Evolutionary conservation across 495 filamentous ascomycete genomes (phyloP).

Genomic region (Chaetomium tenue): DNA sequence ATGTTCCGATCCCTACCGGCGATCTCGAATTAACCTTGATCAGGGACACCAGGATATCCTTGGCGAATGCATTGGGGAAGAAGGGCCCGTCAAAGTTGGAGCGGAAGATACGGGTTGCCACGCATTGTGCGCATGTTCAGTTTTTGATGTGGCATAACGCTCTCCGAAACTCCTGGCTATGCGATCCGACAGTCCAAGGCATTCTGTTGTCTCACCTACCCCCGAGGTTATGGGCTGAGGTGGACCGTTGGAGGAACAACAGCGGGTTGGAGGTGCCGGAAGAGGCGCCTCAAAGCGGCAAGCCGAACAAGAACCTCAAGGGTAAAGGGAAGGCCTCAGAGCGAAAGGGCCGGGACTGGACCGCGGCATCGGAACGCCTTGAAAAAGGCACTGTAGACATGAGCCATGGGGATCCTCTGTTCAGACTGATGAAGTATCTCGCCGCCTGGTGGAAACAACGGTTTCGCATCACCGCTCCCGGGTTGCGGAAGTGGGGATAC

Average conservation of each 20-base stretch:
- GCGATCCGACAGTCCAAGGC: slow-evolving; percentile 73
- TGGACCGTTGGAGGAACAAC: slow-evolving; percentile 69
- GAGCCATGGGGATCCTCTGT: slow-evolving; percentile 77
- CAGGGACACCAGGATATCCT: slow-evolving; percentile 53
- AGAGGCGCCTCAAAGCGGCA: slow-evolving; percentile 7
- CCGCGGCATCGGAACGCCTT: slow-evolving; percentile 62
- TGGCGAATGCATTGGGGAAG: slow-evolving; percentile 64
- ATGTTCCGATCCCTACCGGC: slow-evolving; percentile 34
- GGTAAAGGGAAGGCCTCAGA: slow-evolving; percentile 46
- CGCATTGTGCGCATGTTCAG: slow-evolving; percentile 89
- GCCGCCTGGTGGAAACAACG: slow-evolving; percentile 83
- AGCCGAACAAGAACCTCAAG: slow-evolving; percentile 30
- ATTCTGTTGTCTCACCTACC: slow-evolving; percentile 71
- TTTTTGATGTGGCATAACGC: slow-evolving; percentile 85
- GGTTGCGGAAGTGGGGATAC: slow-evolving; percentile 86
- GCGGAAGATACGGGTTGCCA: slow-evolving; percentile 68
- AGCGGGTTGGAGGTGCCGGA: slow-evolving; percentile 58
- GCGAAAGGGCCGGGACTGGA: slow-evolving; percentile 69
- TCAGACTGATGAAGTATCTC: slow-evolving; percentile 72
- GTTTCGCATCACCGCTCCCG: slow-evolving; percentile 74
- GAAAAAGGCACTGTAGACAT: slow-evolving; percentile 67
- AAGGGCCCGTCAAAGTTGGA: slow-evolving; percentile 85
- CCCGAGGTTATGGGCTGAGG: slow-evolving; percentile 61
- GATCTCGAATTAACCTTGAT: slow-evolving; percentile 78
- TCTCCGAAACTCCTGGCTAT: slow-evolving; percentile 81